These are phyloP conservation scores for Cairneyella variabilis DNA, from an alignment of 495 filamentous ascomycete species.

Conservation along the genomic window DNA sequence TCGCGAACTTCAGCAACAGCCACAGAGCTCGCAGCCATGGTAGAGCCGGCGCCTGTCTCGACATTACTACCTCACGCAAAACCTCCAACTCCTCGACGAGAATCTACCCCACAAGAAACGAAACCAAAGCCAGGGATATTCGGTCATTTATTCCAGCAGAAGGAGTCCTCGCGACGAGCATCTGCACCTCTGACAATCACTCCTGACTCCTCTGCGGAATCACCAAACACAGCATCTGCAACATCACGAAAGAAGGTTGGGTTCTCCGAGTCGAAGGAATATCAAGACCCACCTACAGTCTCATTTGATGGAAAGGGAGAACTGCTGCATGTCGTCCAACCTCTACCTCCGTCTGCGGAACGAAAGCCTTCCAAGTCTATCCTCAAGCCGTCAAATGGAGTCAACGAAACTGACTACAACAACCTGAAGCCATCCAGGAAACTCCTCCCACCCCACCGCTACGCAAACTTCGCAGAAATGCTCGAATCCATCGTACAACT, in stretches of 20 bases:
- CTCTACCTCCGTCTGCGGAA: slow-evolving; percentile 55
- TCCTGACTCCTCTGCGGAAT: slow-evolving; percentile 35
- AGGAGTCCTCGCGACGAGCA: slow-evolving; percentile 4
- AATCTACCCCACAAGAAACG: slow-evolving; percentile 25
- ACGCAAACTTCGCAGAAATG: slow-evolving; percentile 62
- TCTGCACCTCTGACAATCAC: slow-evolving; percentile 33
- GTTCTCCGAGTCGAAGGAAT: slow-evolving; percentile 70
- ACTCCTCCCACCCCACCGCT: slow-evolving; percentile 30
- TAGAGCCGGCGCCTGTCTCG: slow-evolving; percentile 37
- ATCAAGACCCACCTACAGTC: slow-evolving; percentile 56
- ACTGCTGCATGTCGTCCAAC: slow-evolving; percentile 39
- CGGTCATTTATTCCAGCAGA: slow-evolving; percentile 6
- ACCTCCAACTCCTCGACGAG: slow-evolving; percentile 54
- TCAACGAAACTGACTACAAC: slow-evolving; percentile 35
- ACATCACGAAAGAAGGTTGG: slow-evolving; percentile 63
- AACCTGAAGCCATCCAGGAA: slow-evolving; percentile 28
- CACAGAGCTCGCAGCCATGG: slow-evolving; percentile 39
- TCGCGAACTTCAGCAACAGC: slow-evolving; percentile 7
- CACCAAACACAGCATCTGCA: slow-evolving; percentile 40
- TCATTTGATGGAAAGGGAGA: slow-evolving; percentile 22
- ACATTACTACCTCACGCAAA: slow-evolving; percentile 40
- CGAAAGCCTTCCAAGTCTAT: slow-evolving; percentile 78
- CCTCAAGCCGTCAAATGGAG: slow-evolving; percentile 60
- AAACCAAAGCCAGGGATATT: slow-evolving; percentile 1
- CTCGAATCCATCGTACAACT: slow-evolving; percentile 77